Evolutionary conservation across 768 basidiomycete species (phyloP).

Genomic region (Lactarius sanguifluus): DNA sequence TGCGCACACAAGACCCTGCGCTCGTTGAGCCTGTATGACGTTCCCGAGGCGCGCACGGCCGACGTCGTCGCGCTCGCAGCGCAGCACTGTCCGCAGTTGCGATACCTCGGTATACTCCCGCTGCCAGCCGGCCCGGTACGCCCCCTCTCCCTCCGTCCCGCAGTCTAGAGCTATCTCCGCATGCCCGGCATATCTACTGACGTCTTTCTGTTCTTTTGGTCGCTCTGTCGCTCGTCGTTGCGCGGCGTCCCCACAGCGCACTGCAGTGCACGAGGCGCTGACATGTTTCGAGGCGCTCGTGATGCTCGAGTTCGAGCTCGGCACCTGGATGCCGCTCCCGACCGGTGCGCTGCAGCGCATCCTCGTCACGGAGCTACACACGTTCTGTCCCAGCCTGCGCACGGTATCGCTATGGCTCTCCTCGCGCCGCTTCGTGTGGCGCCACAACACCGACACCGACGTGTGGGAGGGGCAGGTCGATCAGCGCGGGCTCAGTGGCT

Average conservation of each 20-base stretch:
- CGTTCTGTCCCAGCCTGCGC: slow-evolving; percentile 40
- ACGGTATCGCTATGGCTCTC: slow-evolving; percentile 39
- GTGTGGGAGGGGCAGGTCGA: slow-evolving; percentile 21
- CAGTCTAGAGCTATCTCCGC: neutral
- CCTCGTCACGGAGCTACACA: slow-evolving; percentile 42
- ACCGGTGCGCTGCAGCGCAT: slow-evolving; percentile 37
- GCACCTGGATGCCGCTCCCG: slow-evolving; percentile 38
- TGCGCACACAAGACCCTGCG: slow-evolving; percentile 36
- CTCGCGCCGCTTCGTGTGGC: slow-evolving; percentile 33
- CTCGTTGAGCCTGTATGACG: slow-evolving; percentile 39
- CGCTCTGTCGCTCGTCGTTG: neutral
- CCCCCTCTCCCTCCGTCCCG: slow-evolving; percentile 3
- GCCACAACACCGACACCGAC: slow-evolving; percentile 27
- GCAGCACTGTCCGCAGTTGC: slow-evolving; percentile 38
- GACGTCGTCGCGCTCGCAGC: slow-evolving; percentile 38
- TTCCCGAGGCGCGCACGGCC: slow-evolving; percentile 37
- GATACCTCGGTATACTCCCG: slow-evolving; percentile 42
- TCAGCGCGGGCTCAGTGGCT: slow-evolving; percentile 10
- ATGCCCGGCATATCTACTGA: neutral
- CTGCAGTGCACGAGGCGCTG: slow-evolving; percentile 38
- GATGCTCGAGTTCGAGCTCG: slow-evolving; percentile 41
- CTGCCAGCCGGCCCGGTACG: slow-evolving; percentile 40
- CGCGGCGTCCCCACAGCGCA: slow-evolving; percentile 32
- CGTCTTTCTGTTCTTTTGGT: neutral
- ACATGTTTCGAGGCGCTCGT: slow-evolving; percentile 39